These are phyloP conservation scores for Endoconidiophora polonica DNA, from an alignment of 2,329 filamentous ascomycete genomes.

Conservation along the genomic window DNA sequence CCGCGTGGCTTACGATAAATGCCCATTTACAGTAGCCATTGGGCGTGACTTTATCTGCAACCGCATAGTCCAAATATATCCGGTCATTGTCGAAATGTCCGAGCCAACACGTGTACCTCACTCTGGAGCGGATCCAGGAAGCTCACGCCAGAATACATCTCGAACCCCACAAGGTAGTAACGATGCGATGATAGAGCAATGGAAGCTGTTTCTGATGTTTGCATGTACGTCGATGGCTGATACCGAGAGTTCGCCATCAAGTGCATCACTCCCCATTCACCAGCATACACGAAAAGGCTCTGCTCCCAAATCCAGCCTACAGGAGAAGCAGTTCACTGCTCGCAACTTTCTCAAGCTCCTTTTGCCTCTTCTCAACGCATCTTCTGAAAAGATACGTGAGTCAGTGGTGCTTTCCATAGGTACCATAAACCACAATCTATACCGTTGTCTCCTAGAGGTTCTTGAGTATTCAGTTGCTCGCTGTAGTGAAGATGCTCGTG, in stretches of 20 bases:
- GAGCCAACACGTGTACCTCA: slow-evolving; percentile 52
- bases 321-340: slow-evolving; percentile 72
- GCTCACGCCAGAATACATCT: slow-evolving; percentile 28
- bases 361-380: slow-evolving; percentile 68
- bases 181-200: slow-evolving; percentile 85
- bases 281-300: slow-evolving; percentile 76
- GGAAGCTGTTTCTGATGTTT: slow-evolving; percentile 94
- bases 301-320: slow-evolving; percentile 41
- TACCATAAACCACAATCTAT: slow-evolving; percentile 88
- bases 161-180: slow-evolving; percentile 56
- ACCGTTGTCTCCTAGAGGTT: slow-evolving; percentile 76
- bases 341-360: slow-evolving; percentile 80
- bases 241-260: slow-evolving; percentile 42
- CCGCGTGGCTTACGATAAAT: slow-evolving; percentile 75
- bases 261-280: slow-evolving; percentile 21
- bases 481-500: slow-evolving; percentile 78
- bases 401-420: slow-evolving; percentile 85
- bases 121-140: slow-evolving; percentile 43
- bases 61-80: slow-evolving; percentile 83
- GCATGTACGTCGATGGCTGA: slow-evolving; percentile 90
- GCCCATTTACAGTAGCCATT: slow-evolving; percentile 77
- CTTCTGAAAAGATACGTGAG: slow-evolving; percentile 66
- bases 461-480: slow-evolving; percentile 71
- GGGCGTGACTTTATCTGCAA: slow-evolving; percentile 87
- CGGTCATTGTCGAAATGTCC: slow-evolving; percentile 60